Conservation (phyloP, 2,329 filamentous ascomycete species). For the Fusarium camptoceras region DNA sequence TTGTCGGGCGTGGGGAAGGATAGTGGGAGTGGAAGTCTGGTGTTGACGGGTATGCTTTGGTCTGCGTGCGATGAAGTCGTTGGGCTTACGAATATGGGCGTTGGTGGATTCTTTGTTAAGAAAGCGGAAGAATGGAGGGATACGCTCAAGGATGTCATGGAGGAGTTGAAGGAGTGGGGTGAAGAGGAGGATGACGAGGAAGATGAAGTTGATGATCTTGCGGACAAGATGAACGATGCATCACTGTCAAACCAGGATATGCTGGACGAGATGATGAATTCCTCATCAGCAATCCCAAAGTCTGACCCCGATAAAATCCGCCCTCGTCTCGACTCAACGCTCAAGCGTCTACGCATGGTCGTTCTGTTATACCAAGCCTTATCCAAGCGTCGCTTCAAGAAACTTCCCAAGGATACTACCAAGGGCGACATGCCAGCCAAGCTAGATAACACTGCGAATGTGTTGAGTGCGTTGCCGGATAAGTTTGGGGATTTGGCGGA, state of each 20-base stretch:
- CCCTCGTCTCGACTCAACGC: conserved; percentile 71
- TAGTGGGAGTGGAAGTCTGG: conserved; percentile 65
- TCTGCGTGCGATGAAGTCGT: conserved; percentile 81
- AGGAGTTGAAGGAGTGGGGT: conserved; percentile 89
- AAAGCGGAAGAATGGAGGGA: conserved; percentile 81
- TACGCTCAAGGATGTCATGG: conserved; percentile 82
- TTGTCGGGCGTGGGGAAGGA: conserved; percentile 49
- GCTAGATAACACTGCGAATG: conserved; percentile 67
- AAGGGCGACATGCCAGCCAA: conserved; percentile 52
- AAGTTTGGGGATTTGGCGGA: conserved; percentile 76
- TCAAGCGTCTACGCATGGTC: conserved; percentile 75
- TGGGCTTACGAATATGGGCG: conserved; percentile 72
- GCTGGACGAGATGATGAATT: conserved; percentile 76
- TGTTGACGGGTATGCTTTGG: conserved; percentile 84
- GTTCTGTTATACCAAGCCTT: conserved; percentile 76
- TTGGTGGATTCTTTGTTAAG: conserved; percentile 75
- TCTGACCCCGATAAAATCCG: conserved; percentile 73
- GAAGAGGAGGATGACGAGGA: conserved; percentile 75
- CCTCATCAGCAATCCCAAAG: conserved; percentile 69
- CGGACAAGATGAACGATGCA: conserved; percentile 48
- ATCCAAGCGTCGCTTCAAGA: conserved; percentile 75
- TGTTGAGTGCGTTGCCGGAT: conserved; percentile 72
- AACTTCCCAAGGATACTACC: conserved; percentile 57
- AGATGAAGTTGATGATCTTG: conserved; percentile 60
- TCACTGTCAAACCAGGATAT: conserved; percentile 63